Percentiles rank a stretch among this genome's conserved stretches.
phyloP scores from a whole-genome alignment of 164 flowering plant species.

The Dillenia suffruticosa region DNA sequence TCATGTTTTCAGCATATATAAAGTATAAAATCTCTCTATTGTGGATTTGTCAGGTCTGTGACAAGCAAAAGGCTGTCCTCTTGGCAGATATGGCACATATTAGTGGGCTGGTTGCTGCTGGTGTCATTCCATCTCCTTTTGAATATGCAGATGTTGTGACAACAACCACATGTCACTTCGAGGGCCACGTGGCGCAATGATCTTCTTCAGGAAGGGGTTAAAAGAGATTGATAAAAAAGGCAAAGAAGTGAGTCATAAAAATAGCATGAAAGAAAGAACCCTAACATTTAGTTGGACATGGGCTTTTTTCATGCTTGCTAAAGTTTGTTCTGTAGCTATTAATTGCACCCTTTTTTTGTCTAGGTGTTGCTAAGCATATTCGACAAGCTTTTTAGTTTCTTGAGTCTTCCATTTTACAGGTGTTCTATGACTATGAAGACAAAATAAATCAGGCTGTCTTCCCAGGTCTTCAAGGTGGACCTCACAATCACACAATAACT shows the following conservation, averaged over 20 bases:
- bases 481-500: conserved; percentile 96
- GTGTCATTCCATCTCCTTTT: conserved; percentile 96
- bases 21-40: neutral
- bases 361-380: too few relatives aligned
- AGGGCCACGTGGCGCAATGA: conserved; percentile 98
- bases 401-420: conserved; percentile 40
- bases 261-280: neutral
- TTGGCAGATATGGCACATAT: conserved; percentile 99
- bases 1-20: too few relatives aligned
- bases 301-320: neutral
- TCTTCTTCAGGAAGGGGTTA: conserved; percentile 79
- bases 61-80: conserved; percentile 90
- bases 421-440: conserved; percentile 91
- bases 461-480: conserved; percentile 99
- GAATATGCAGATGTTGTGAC: conserved; percentile 98
- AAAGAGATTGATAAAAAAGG: conserved; percentile 70
- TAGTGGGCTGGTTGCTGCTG: conserved; percentile 98
- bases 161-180: conserved; percentile 98
- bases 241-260: conserved; percentile 46
- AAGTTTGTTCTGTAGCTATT: neutral
- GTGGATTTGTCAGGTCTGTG: conserved; percentile 60
- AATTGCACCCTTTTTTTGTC: neutral
- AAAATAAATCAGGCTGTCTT: conserved; percentile 96
- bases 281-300: neutral
- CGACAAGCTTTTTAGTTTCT: neutral